These are phyloP conservation scores for Leucaena leucocephala DNA, from an alignment of 306 rosid species.

Conservation along the genomic window DNA sequence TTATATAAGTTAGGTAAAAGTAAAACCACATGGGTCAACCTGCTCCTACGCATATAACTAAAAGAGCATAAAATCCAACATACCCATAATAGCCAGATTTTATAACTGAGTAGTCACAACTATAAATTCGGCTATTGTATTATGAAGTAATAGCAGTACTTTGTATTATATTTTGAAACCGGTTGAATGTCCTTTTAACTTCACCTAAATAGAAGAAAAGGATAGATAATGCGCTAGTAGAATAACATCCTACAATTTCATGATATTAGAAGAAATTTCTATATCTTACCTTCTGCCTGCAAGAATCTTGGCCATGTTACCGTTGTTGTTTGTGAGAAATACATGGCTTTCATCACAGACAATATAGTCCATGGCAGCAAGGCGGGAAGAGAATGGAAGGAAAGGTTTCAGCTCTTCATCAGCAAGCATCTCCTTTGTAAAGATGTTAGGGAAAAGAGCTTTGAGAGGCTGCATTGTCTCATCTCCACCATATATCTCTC, in stretches of 20 bases:
- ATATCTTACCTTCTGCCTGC: too few species aligned
- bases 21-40: constrained; percentile 18
- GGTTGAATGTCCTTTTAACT: neutral
- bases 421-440: too few species aligned
- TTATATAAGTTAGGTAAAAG: neutral
- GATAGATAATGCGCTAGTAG: constrained; percentile 5
- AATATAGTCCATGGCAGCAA: too few species aligned
- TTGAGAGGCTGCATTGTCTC: too few species aligned
- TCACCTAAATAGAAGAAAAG: constrained; percentile 1
- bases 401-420: too few species aligned
- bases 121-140: constrained; percentile 22
- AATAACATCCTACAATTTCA: constrained; percentile 25
- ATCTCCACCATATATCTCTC: too few species aligned
- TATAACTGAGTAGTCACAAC: constrained; percentile 29
- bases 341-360: too few species aligned
- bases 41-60: constrained; percentile 10
- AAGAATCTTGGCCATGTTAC: too few species aligned
- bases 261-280: neutral
- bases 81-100: neutral
- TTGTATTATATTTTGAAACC: constrained; percentile 15
- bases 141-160: neutral
- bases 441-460: too few species aligned
- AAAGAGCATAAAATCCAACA: constrained; percentile 27
- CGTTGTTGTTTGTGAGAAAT: too few species aligned
- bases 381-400: too few species aligned